These are phyloP conservation scores for Hirschioporus abietinus DNA, from an alignment of 768 basidiomycete genomes.

Conservation along the genomic window DNA sequence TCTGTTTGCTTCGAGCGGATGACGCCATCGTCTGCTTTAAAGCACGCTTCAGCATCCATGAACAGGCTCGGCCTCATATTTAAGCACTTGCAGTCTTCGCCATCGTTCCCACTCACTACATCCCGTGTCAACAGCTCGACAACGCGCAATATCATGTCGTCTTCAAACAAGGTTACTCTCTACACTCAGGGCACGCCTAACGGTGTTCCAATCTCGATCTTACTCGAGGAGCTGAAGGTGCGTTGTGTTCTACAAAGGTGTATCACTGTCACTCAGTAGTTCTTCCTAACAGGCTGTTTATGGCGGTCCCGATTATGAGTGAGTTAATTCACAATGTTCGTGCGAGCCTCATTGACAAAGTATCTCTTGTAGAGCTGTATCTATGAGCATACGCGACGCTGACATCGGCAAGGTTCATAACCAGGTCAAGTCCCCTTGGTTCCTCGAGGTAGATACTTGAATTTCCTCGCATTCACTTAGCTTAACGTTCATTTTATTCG, in stretches of 20 bases:
- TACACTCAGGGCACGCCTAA: slow-evolving; percentile 57
- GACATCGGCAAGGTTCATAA: slow-evolving; percentile 12
- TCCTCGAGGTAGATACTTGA: slow-evolving; percentile 44
- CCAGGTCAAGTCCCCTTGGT: slow-evolving; percentile 27
- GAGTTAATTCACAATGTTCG: not conserved
- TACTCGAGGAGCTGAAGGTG: slow-evolving; percentile 60
- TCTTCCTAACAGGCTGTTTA: slow-evolving; percentile 20
- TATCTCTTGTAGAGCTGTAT: slow-evolving; percentile 16
- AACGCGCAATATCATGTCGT: not conserved
- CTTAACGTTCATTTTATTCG: slow-evolving; percentile 59
- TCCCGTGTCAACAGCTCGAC: not conserved
- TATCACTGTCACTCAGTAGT: slow-evolving; percentile 10
- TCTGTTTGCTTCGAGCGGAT: not conserved
- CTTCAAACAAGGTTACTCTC: slow-evolving; percentile 21
- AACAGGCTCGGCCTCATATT: not conserved
- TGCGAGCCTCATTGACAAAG: slow-evolving; percentile 9
- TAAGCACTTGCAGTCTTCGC: not conserved
- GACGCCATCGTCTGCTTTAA: not conserved
- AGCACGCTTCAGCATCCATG: not conserved
- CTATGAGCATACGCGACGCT: slow-evolving; percentile 19
- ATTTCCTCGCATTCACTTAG: not conserved
- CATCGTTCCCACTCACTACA: not conserved
- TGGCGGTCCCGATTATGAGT: slow-evolving; percentile 16
- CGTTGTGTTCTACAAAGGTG: slow-evolving; percentile 39
- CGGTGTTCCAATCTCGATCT: slow-evolving; percentile 42